A percentile compares a stretch with the other conserved stretches of the same genome.
phyloP scores from a whole-genome alignment of 768 basidiomycete genomes.

The Mycena kentingensis region DNA sequence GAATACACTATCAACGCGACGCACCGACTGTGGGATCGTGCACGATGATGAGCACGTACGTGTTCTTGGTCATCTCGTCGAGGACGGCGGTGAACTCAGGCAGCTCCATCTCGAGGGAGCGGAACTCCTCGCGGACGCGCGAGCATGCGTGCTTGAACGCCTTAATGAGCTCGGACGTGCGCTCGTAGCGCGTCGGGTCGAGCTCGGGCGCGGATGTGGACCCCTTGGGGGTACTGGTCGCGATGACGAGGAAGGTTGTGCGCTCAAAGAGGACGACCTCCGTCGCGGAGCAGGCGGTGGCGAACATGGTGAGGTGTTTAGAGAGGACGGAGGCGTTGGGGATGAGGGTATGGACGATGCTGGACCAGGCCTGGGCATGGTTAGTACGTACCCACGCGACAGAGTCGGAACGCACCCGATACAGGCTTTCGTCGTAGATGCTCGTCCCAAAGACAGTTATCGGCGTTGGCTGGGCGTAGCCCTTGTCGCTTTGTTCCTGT shows the following conservation, averaged over 20 bases:
- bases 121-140: conserved; percentile 82
- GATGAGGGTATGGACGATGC: conserved; percentile 93
- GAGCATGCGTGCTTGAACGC: conserved; percentile 92
- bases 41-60: conserved; percentile 87
- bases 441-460: conserved; percentile 88
- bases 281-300: conserved; percentile 83
- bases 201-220: conserved; percentile 41
- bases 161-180: conserved; percentile 92
- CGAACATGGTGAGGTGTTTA: conserved; percentile 83
- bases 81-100: conserved; percentile 86
- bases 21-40: conserved; percentile 87
- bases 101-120: conserved; percentile 84
- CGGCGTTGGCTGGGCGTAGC: conserved; percentile 19
- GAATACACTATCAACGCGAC: conserved; percentile 16
- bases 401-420: conserved; percentile 61
- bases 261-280: conserved; percentile 97
- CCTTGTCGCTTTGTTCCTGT: conserved; percentile 63
- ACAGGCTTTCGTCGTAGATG: conserved; percentile 96
- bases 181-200: conserved; percentile 75
- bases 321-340: conserved; percentile 92
- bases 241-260: conserved; percentile 97
- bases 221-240: conserved; percentile 60
- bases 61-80: conserved; percentile 91
- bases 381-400: neutral
- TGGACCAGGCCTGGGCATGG: conserved; percentile 86